Conservation (phyloP, 768 basidiomycete species). For the Mycena haematopus region DNA sequence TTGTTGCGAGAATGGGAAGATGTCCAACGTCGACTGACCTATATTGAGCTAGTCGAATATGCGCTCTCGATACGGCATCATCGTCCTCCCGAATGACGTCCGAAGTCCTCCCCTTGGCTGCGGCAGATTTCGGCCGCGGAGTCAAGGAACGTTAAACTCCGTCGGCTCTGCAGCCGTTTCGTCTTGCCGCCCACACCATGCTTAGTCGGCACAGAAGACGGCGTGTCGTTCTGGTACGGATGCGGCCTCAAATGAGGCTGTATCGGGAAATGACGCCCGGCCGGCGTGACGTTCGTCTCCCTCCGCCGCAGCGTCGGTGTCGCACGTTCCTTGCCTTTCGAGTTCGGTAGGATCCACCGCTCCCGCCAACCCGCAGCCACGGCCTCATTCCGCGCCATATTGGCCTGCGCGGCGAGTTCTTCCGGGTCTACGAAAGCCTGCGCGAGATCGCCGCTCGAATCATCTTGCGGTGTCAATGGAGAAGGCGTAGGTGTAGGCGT, state of each 20-base stretch:
- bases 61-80: slow-evolving; percentile 16
- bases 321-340: slow-evolving; percentile 47
- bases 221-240: slow-evolving; percentile 27
- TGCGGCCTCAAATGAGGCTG: slow-evolving; percentile 30
- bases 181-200: background rate
- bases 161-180: slow-evolving; percentile 32
- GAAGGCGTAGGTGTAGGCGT: slow-evolving; percentile 37
- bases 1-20: background rate
- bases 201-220: slow-evolving; percentile 25
- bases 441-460: slow-evolving; percentile 27
- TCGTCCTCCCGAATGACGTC: background rate
- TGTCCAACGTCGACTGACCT: slow-evolving; percentile 3
- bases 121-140: slow-evolving; percentile 16
- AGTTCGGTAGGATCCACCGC: slow-evolving; percentile 49
- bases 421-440: slow-evolving; percentile 39
- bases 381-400: slow-evolving; percentile 42
- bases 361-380: slow-evolving; percentile 64
- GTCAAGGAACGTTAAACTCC: slow-evolving; percentile 35
- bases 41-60: slow-evolving; percentile 21
- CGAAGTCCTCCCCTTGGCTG: slow-evolving; percentile 3
- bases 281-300: slow-evolving; percentile 54
- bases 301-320: slow-evolving; percentile 42
- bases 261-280: slow-evolving; percentile 41
- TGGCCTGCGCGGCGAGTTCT: slow-evolving; percentile 33
- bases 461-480: slow-evolving; percentile 34